Conservation (phyloP, 164 flowering plant species). For the Chloranthus sessilifolius region DNA sequence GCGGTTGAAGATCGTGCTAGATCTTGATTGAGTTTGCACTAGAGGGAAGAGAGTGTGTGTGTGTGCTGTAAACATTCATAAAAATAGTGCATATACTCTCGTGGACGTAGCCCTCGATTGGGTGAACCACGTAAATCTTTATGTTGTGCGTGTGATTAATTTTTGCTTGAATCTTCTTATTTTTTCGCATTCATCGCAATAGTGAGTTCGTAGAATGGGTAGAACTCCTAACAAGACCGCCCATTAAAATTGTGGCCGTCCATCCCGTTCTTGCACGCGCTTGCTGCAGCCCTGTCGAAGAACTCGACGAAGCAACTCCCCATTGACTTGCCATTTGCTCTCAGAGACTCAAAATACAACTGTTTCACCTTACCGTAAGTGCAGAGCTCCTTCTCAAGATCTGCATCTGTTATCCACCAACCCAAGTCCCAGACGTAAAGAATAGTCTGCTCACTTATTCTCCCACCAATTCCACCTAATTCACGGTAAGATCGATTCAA, state of each 20-base stretch:
- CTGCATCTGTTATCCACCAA: constrained; percentile 96
- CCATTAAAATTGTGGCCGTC: constrained; percentile 84
- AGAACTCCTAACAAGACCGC: constrained; percentile 67
- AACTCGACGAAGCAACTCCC: constrained; percentile 91
- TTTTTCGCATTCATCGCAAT: too few species aligned
- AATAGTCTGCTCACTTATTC: constrained; percentile 49
- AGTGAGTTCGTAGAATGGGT: too few species aligned
- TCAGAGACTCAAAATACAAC: constrained; percentile 79
- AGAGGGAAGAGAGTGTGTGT: too few species aligned
- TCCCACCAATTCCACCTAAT: constrained; percentile 9
- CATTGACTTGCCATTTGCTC: constrained; percentile 87
- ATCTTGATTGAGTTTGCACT: too few species aligned
- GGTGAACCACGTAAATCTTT: too few species aligned
- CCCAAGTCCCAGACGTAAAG: constrained; percentile 84
- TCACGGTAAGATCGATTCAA: constrained; percentile 14
- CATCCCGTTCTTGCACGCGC: constrained; percentile 89
- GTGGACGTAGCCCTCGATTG: too few species aligned
- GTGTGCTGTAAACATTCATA: too few species aligned
- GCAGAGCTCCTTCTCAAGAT: constrained; percentile 61
- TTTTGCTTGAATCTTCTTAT: too few species aligned
- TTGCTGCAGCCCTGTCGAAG: constrained; percentile 58
- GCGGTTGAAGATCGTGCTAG: too few species aligned
- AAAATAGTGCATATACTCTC: too few species aligned
- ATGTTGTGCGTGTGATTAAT: too few species aligned
- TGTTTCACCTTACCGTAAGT: constrained; percentile 84